Evolutionary conservation across 1,284 basidiomycete genomes (phyloP), one percentile per base, ranked within the genome.

Genomic region (Leccinum proliferum): DNA sequence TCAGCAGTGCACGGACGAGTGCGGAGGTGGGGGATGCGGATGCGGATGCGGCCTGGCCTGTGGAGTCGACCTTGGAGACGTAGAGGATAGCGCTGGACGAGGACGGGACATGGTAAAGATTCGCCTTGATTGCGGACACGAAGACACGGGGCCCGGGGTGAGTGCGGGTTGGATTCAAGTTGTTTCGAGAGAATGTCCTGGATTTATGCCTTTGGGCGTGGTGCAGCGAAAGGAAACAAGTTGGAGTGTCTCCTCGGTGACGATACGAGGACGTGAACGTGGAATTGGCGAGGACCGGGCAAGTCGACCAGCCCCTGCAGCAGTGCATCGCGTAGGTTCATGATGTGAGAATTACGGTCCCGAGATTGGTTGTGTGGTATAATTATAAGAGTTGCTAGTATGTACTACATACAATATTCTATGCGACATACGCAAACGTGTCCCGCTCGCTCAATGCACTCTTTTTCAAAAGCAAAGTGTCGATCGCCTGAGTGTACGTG

Each of bases 391-490:
- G 29, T 29, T 39, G 39, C 39, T 39, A 39, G 39, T 39, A 37
- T 12, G 18, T 21, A 21, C 18, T 21, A 21, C 18, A 21, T 29
- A 29, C 29, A 29, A 37, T 37, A n/a, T 9, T 52, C 76, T 70
- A 83, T 79, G 89, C 88, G 64, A 91, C 87, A 70, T 92, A 92
- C 29, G 88, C 86, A 71, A 91, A 92, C 58, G 86, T 88, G 73
- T 92, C 89, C 69, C 88, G 84, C 90, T 46, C 96, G 89, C 75
- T 98, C 95, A 65, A 99, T 90, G 75, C 97, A 99, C 77, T 98
- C 97, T 77, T 98, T 97, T 80, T 99, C 96, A 21, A 21, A 61
- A 99, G 84, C 43, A 99, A 79, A 46, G 92, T 90, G 73, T 99
- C 97, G 70, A 99, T 98, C n/a, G 96, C 96, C 90, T 94, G 73